A percentile compares a stretch with the other conserved stretches of the same genome.
Conservation (phyloP, 768 basidiomycete species). For the Tylopilus intermedius region DNA sequence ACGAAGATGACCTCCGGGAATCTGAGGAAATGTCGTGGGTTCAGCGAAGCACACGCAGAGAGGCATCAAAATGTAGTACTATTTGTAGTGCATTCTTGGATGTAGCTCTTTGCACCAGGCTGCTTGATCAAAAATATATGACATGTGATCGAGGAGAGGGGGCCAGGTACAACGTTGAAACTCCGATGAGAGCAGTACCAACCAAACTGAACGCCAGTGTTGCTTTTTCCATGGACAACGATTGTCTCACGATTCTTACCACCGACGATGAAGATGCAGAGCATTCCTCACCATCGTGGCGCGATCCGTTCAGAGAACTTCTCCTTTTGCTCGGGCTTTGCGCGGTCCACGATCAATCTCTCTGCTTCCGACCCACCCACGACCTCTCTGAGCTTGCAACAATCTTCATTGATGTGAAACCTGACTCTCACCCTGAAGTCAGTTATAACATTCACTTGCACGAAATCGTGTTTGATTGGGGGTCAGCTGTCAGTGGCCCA, state of each 20-base stretch:
- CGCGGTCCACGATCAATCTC: background rate
- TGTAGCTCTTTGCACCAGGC: too few species aligned
- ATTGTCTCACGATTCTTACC: background rate
- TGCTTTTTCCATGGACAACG: too few species aligned
- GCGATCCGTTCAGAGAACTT: background rate
- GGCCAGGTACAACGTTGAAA: too few species aligned
- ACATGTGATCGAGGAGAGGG: too few species aligned
- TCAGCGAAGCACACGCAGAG: background rate
- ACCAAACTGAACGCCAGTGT: too few species aligned
- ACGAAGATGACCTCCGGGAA: background rate
- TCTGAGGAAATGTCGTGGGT: background rate
- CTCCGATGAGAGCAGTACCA: too few species aligned
- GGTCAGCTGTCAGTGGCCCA: background rate
- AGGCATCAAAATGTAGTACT: too few species aligned
- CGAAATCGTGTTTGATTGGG: background rate
- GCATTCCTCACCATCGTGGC: background rate
- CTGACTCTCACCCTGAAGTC: too few species aligned
- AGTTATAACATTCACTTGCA: background rate
- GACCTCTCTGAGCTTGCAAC: background rate
- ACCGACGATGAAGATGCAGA: background rate
- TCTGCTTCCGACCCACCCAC: background rate
- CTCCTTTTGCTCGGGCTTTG: background rate
- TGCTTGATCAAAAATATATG: too few species aligned
- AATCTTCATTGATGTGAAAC: background rate
- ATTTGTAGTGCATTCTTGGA: too few species aligned